These are phyloP conservation scores for Porphyrellus cyaneotinctus DNA, from an alignment of 768 basidiomycete species.

Conservation along the genomic window DNA sequence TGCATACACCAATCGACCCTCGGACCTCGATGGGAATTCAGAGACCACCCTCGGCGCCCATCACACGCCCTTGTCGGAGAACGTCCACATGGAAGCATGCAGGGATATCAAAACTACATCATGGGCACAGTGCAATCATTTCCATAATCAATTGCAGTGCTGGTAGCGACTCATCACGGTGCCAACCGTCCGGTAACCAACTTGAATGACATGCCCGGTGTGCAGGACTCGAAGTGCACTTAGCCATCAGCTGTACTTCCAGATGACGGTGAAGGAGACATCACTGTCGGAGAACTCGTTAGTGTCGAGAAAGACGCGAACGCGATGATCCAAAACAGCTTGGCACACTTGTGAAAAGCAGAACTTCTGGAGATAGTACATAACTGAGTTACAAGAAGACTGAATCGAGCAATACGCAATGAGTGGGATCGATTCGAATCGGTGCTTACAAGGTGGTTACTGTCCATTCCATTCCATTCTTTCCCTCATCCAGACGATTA, in stretches of 20 bases:
- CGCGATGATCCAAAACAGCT: constrained; percentile 63
- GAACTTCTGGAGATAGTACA: constrained; percentile 49
- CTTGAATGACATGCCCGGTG: no score
- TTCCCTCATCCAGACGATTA: constrained; percentile 51
- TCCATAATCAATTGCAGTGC: constrained; percentile 43
- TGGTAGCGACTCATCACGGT: constrained; percentile 42
- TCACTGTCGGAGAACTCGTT: constrained; percentile 43
- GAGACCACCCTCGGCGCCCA: no score
- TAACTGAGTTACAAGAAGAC: no score
- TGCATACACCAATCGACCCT: no score
- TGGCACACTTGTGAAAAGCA: constrained; percentile 55
- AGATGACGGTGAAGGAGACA: constrained; percentile 41
- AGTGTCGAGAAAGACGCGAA: constrained; percentile 53
- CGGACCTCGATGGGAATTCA: no score
- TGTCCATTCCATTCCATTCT: constrained; percentile 52
- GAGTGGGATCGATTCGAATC: background rate
- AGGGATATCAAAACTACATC: background rate
- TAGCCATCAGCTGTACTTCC: constrained; percentile 12
- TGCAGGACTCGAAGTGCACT: constrained; percentile 35
- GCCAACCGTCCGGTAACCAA: constrained; percentile 41
- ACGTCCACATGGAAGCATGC: background rate
- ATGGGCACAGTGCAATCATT: constrained; percentile 39
- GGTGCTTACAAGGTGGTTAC: constrained; percentile 43
- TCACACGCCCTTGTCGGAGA: constrained; percentile 12
- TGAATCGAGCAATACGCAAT: background rate